A percentile compares a stretch with the other conserved stretches of the same genome.
Conservation (phyloP, 2,329 filamentous ascomycete genomes). For the Fusarium illudens region DNA sequence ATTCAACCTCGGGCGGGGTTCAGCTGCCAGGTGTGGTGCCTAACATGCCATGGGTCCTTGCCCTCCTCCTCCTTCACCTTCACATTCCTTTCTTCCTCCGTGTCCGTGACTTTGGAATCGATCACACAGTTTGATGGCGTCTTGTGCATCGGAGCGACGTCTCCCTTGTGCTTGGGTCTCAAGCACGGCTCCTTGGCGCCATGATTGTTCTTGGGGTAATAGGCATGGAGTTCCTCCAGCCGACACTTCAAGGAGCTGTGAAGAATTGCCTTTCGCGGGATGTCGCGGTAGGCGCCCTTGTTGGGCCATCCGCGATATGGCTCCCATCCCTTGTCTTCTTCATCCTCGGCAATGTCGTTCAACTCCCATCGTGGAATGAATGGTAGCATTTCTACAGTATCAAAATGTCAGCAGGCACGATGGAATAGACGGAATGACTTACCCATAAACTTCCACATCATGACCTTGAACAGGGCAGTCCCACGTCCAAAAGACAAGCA, state of each 20-base stretch:
- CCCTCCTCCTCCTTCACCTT: background rate
- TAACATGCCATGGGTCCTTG: background rate
- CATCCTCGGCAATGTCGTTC: background rate
- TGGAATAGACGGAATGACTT: conserved; percentile 24
- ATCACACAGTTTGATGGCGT: background rate
- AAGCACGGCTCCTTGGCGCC: background rate
- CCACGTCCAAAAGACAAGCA: conserved; percentile 50
- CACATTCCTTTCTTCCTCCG: background rate
- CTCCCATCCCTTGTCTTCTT: background rate
- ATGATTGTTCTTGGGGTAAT: background rate
- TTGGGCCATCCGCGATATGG: background rate
- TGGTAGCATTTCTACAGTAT: background rate
- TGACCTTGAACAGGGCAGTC: conserved; percentile 49
- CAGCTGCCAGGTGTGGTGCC: background rate
- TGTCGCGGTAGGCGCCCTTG: background rate
- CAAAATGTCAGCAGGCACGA: background rate
- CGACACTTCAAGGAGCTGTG: background rate
- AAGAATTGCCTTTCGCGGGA: background rate
- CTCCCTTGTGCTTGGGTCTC: background rate
- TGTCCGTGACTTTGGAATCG: background rate
- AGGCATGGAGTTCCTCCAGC: background rate
- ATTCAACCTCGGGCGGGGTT: background rate
- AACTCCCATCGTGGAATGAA: background rate
- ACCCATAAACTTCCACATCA: conserved; percentile 56
- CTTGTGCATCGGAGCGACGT: background rate